phyloP scores from a whole-genome alignment of 768 basidiomycete species.

The Xerocomellus intermedius region DNA sequence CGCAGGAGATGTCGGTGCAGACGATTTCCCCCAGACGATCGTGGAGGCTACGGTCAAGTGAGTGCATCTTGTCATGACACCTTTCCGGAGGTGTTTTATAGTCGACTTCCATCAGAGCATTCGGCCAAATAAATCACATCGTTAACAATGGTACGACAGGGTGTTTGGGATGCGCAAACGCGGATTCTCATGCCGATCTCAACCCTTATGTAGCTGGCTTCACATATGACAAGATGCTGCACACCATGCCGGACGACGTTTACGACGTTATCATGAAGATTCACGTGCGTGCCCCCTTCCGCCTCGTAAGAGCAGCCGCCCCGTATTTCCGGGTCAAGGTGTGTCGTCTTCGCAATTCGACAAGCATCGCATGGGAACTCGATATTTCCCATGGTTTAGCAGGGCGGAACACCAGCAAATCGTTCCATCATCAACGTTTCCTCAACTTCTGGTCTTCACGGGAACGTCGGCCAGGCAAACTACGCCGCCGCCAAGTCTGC shows the following conservation, averaged over 20 bases:
- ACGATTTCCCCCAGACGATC: slow-evolving; percentile 79
- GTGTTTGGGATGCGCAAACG: not conserved
- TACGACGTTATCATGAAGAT: slow-evolving; percentile 82
- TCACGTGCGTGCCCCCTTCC: slow-evolving; percentile 84
- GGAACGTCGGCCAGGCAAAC: slow-evolving; percentile 84
- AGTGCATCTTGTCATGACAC: slow-evolving; percentile 34
- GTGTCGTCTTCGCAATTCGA: not conserved
- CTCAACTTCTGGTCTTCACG: slow-evolving; percentile 79
- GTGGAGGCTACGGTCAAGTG: slow-evolving; percentile 74
- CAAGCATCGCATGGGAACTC: not conserved
- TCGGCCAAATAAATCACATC: slow-evolving; percentile 84
- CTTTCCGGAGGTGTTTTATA: not conserved
- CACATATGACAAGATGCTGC: slow-evolving; percentile 85
- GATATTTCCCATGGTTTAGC: not conserved
- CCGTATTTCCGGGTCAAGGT: slow-evolving; percentile 82
- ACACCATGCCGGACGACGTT: slow-evolving; percentile 80
- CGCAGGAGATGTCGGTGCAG: slow-evolving; percentile 77
- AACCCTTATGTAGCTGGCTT: slow-evolving; percentile 52
- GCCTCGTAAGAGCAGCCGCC: slow-evolving; percentile 79
- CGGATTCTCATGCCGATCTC: not conserved
- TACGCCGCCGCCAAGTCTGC: slow-evolving; percentile 80
- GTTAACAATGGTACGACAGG: slow-evolving; percentile 67
- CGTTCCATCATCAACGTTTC: slow-evolving; percentile 81
- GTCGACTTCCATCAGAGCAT: slow-evolving; percentile 48
- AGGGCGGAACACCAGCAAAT: slow-evolving; percentile 60